Base-by-base conservation (phyloP, 345 rosid genomes). In the Dipteronia dyeriana region DNA sequence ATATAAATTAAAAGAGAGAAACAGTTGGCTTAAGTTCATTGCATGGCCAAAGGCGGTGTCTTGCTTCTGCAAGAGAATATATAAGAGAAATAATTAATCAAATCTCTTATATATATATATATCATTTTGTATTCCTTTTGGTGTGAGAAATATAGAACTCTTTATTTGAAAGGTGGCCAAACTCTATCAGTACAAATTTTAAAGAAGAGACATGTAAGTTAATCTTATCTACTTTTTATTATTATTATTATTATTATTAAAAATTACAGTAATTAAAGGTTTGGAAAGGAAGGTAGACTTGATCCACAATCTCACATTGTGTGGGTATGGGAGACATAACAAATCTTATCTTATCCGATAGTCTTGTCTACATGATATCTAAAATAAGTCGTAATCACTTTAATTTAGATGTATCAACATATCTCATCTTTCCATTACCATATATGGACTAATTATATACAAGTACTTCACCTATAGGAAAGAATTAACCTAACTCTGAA, bases 311-410 rank as follows among this genome's bases (percentile, higher is more conserved):
- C n/a, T n/a, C n/a, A n/a, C n/a, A n/a, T n/a, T n/a, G n/a, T n/a
- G n/a, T n/a, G n/a, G n/a, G n/a, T n/a, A n/a, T n/a, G n/a, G n/a
- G n/a, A n/a, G n/a, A n/a, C n/a, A n/a, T n/a, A n/a, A 34, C 6
- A 5, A 34, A 34, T 0, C 38, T 34, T 0, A 34, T 34, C 38
- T 34, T 34, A 6, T 34, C 6, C 38, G 0, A 14, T 47, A 22
- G 63, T 71, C 69, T 19, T 59, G 80, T 80, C 80, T 59, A 67
- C 74, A 75, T 76, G 3, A 80, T 23, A 76, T 76, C 83, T 47
- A 12, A 57, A 73, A 17, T 41, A 31, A 25, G 66, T 65, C 65
- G 3, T 54, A 3, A 65, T 75, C 82, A 75, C 68, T 64, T 75
- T 25, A 70, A 51, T 41, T 25, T 3, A 73, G 56, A n/a, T 64